Conservation (phyloP, 805 yeast genomes). For the Vanderwaltozyma tropicalis region DNA sequence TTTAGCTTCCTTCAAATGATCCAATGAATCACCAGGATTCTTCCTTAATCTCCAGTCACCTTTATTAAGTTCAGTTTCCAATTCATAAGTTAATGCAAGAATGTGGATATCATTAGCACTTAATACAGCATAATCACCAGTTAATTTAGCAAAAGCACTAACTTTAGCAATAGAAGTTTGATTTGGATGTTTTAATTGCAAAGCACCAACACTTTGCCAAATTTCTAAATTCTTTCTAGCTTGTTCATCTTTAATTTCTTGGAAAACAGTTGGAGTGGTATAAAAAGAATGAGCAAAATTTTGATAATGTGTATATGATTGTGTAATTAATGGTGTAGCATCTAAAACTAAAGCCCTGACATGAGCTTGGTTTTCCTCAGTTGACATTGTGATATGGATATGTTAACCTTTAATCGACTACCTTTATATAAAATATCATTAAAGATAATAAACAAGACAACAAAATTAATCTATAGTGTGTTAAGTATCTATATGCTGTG, state of each 20-base stretch:
- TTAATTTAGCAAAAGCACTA: conserved; percentile 63
- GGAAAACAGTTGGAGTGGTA: conserved; percentile 86
- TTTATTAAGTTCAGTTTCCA: conserved; percentile 59
- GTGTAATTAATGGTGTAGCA: conserved; percentile 91
- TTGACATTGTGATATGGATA: not conserved
- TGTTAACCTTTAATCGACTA: too few relatives aligned
- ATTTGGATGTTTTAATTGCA: conserved; percentile 70
- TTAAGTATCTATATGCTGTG: too few relatives aligned
- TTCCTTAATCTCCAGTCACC: conserved; percentile 66
- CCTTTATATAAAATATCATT: too few relatives aligned
- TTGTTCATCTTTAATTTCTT: conserved; percentile 77
- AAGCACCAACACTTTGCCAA: conserved; percentile 55
- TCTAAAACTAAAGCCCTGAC: conserved; percentile 66
- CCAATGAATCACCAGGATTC: conserved; percentile 52
- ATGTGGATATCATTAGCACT: conserved; percentile 89
- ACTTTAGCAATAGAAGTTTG: conserved; percentile 54
- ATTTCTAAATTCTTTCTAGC: conserved; percentile 68
- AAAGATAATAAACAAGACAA: too few relatives aligned
- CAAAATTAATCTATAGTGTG: too few relatives aligned
- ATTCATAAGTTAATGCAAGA: conserved; percentile 81
- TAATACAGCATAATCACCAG: conserved; percentile 86
- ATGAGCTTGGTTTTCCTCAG: conserved; percentile 13
- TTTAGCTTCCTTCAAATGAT: conserved; percentile 6
- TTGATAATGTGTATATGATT: conserved; percentile 62
- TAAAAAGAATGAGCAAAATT: conserved; percentile 60